A percentile compares a stretch with the other conserved stretches of the same genome.
Evolutionary conservation across 371 early-diverging fungal species (phyloP).

Genomic region (Phascolomyces articulosus): DNA sequence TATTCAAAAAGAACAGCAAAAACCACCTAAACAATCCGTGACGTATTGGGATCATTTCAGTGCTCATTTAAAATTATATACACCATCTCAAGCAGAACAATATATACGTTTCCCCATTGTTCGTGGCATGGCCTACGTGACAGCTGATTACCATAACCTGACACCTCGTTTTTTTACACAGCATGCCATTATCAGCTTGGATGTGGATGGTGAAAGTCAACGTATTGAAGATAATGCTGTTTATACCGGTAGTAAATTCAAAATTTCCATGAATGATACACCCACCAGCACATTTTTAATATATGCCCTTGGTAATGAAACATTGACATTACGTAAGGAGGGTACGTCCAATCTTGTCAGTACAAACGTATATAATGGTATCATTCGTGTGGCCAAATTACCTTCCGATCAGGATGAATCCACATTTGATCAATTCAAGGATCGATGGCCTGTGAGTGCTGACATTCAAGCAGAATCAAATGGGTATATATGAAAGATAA

Average conservation of each 20-base stretch:
- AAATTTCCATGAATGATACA: conserved; percentile 41
- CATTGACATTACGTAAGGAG: conserved; percentile 22
- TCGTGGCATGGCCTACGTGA: conserved; percentile 57
- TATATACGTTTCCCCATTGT: conserved; percentile 48
- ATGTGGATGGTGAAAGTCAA: conserved; percentile 16
- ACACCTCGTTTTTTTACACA: conserved; percentile 58
- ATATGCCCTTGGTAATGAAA: conserved; percentile 41
- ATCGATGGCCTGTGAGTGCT: conserved; percentile 57
- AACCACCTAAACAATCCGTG: conserved; percentile 21
- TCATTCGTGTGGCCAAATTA: conserved; percentile 53
- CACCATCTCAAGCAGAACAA: background rate
- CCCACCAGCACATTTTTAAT: conserved; percentile 38
- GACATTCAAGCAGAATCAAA: conserved; percentile 13
- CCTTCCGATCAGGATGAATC: conserved; percentile 35
- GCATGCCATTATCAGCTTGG: conserved; percentile 40
- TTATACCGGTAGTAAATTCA: conserved; percentile 38
- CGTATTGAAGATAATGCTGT: background rate
- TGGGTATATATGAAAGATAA: background rate
- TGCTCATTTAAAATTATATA: conserved; percentile 28
- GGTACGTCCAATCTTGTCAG: conserved; percentile 31
- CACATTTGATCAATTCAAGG: conserved; percentile 41
- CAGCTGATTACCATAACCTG: conserved; percentile 42
- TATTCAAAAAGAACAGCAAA: background rate
- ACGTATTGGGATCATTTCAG: conserved; percentile 42
- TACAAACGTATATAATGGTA: conserved; percentile 37